Percentiles rank a stretch among this genome's conserved stretches.
Evolutionary conservation across 2,329 filamentous ascomycete species (phyloP).

Genomic region (Colletotrichum gloeosporioides): DNA sequence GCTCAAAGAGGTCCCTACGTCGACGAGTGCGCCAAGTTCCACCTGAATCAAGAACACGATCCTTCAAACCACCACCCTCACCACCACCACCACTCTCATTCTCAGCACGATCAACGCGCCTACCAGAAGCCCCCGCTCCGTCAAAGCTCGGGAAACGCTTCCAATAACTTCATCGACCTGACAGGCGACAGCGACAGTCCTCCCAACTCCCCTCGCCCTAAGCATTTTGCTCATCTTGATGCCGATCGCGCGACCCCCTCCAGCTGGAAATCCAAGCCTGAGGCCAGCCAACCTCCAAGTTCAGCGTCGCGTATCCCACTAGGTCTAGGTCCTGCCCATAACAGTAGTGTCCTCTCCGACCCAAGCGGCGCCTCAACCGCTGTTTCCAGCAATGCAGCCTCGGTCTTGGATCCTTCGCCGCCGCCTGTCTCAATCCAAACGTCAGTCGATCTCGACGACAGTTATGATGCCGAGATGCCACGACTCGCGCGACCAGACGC

Average conservation of each 20-base stretch:
- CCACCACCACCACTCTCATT: neutral
- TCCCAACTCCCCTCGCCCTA: neutral
- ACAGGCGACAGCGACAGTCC: constrained; percentile 11
- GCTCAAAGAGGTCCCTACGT: constrained; percentile 12
- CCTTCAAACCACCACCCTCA: neutral
- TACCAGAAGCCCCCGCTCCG: neutral
- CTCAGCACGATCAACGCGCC: neutral
- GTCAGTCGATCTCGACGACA: constrained; percentile 16
- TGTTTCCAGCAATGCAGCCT: constrained; percentile 21
- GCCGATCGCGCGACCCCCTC: constrained; percentile 1
- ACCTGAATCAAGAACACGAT: neutral
- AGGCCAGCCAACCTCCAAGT: neutral
- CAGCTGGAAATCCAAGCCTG: neutral
- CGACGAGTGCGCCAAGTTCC: neutral
- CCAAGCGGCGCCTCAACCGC: constrained; percentile 17
- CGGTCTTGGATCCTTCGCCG: constrained; percentile 16
- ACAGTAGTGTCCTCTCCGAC: constrained; percentile 1
- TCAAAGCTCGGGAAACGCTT: neutral
- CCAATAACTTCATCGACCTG: constrained; percentile 4
- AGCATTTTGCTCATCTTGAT: neutral
- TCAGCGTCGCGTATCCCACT: neutral
- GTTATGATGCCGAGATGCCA: constrained; percentile 13
- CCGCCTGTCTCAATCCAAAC: constrained; percentile 15
- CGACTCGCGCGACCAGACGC: neutral
- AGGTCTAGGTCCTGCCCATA: neutral